These are phyloP conservation scores for Chrysanthemum seticuspe DNA, from an alignment of 129 eudicot species.

Conservation along the genomic window DNA sequence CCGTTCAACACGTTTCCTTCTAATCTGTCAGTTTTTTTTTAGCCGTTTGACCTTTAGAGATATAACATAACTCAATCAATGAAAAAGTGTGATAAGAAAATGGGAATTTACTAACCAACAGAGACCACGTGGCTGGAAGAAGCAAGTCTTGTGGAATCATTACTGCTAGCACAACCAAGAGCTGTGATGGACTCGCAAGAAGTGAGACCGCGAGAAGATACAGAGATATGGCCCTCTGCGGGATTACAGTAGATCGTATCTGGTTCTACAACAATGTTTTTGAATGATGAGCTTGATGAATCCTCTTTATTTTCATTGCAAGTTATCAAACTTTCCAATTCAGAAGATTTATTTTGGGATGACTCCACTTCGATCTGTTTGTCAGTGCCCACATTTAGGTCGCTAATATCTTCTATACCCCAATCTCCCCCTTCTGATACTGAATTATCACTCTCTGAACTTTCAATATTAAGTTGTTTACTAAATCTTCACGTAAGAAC, in stretches of 20 bases:
- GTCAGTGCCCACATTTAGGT: constrained; percentile 21
- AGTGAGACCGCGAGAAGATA: constrained; percentile 6
- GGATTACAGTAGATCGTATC: constrained; percentile 19
- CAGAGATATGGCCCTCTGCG: constrained; percentile 20
- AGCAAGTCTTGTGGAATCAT: neutral
- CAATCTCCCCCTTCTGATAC: constrained; percentile 25
- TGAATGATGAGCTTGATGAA: constrained; percentile 15
- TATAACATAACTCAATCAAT: no score
- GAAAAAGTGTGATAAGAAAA: no score
- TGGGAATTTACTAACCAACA: no score
- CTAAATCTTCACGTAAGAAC: no score
- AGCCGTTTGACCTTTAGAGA: no score
- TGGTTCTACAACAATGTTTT: constrained; percentile 21
- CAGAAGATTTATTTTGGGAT: constrained; percentile 24
- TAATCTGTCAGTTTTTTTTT: no score
- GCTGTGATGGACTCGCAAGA: constrained; percentile 20
- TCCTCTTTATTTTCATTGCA: constrained; percentile 30
- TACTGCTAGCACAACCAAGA: constrained; percentile 17
- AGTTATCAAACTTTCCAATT: constrained; percentile 17
- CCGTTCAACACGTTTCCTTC: no score
- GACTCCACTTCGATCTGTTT: constrained; percentile 24
- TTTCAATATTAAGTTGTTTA: constrained; percentile 3
- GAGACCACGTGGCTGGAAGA: no score
- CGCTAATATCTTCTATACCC: constrained; percentile 17
- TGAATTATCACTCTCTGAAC: constrained; percentile 22